Percentiles rank a stretch among this genome's conserved stretches.
Conservation (phyloP, 2,329 filamentous ascomycete species). For the Alternaria consortialis region DNA sequence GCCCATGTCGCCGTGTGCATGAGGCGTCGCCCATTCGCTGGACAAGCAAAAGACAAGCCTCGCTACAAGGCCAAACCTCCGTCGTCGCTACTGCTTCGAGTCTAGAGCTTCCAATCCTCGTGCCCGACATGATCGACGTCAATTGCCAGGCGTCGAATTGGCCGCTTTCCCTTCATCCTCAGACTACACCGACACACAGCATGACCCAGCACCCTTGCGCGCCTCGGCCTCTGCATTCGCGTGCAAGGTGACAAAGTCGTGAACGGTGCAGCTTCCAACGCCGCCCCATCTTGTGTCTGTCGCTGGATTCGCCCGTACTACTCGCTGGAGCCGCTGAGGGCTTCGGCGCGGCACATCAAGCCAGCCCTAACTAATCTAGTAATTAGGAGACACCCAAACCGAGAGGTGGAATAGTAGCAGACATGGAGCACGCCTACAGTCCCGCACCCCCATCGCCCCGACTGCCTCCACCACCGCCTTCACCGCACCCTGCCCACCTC, state of each 20-base stretch:
- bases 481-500: constrained; percentile 21
- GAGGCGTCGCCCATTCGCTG: constrained; percentile 29
- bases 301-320: constrained; percentile 32
- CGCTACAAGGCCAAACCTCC: constrained; percentile 26
- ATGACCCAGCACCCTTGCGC: constrained; percentile 20
- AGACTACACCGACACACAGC: constrained; percentile 16
- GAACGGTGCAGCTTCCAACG: constrained; percentile 17
- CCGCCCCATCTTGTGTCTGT: constrained; percentile 20
- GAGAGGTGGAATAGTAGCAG: constrained; percentile 20
- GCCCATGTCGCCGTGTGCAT: constrained; percentile 18
- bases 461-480: constrained; percentile 31
- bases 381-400: neutral
- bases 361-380: constrained; percentile 22
- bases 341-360: constrained; percentile 32
- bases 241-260: constrained; percentile 30
- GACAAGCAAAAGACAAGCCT: constrained; percentile 26
- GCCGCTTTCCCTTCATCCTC: constrained; percentile 23
- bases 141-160: constrained; percentile 29
- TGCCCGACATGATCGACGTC: constrained; percentile 27
- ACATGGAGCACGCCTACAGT: constrained; percentile 19
- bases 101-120: constrained; percentile 10
- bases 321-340: constrained; percentile 46
- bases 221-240: constrained; percentile 11
- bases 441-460: constrained; percentile 29
- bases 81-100: constrained; percentile 12